Percentiles rank a stretch among this genome's conserved stretches.
Conservation (phyloP, 2,329 filamentous ascomycete species). For the Pseudogymnoascus pannorum region DNA sequence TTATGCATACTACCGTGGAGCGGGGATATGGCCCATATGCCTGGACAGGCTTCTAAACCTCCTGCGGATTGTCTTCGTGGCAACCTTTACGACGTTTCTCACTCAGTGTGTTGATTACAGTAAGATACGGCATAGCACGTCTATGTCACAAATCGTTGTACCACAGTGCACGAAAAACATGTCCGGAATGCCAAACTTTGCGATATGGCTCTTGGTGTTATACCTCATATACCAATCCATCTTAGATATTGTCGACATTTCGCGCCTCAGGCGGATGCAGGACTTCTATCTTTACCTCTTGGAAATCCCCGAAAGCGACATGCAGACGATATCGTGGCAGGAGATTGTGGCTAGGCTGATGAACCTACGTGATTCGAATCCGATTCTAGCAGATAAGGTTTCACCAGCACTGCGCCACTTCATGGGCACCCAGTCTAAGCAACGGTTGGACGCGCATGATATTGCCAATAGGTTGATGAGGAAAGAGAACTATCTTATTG, state of each 20-base stretch:
- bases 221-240: conserved; percentile 57
- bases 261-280: conserved; percentile 55
- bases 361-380: conserved; percentile 61
- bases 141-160: conserved; percentile 44
- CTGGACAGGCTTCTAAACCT: conserved; percentile 50
- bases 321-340: conserved; percentile 69
- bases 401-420: conserved; percentile 52
- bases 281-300: conserved; percentile 64
- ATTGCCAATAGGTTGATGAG: conserved; percentile 97
- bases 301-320: conserved; percentile 60
- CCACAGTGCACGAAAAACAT: conserved; percentile 47
- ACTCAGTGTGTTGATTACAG: conserved; percentile 62
- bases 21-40: conserved; percentile 63
- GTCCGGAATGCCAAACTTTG: conserved; percentile 32
- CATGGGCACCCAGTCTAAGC: conserved; percentile 78
- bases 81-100: conserved; percentile 61
- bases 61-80: conserved; percentile 58
- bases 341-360: conserved; percentile 63
- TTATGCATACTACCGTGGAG: conserved; percentile 60
- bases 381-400: conserved; percentile 55
- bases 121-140: conserved; percentile 48
- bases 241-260: conserved; percentile 49
- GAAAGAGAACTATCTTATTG: conserved; percentile 93
- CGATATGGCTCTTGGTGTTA: conserved; percentile 55
- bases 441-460: conserved; percentile 90